phyloP scores from a whole-genome alignment of 2,329 filamentous ascomycete genomes.

The Neurospora crassa region DNA sequence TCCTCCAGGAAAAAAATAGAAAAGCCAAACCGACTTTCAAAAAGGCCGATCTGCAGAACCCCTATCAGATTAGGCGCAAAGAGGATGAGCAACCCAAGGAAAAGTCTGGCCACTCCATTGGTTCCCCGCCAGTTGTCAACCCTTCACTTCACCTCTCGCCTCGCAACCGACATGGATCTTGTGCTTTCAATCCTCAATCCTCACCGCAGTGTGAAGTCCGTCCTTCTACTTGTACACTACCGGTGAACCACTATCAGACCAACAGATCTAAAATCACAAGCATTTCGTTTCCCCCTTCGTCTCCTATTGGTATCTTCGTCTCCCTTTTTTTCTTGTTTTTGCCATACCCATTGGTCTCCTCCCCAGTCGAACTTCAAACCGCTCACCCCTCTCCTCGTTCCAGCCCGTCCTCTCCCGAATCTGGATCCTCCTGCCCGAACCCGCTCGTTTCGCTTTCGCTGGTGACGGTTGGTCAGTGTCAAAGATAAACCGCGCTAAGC shows the following conservation, averaged over 20 bases:
- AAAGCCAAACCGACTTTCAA: not conserved
- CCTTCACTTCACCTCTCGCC: not conserved
- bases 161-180: not conserved
- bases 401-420: not conserved
- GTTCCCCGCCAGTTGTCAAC: not conserved
- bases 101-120: not conserved
- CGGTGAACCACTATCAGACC: not conserved
- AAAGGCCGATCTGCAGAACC: not conserved
- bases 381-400: not conserved
- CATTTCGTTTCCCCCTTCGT: not conserved
- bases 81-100: not conserved
- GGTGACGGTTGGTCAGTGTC: not conserved
- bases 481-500: not conserved
- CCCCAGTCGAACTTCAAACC: not conserved
- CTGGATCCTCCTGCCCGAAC: not conserved
- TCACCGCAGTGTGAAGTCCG: not conserved
- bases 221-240: not conserved
- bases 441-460: not conserved
- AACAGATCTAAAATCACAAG: not conserved
- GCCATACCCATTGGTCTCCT: not conserved
- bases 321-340: not conserved
- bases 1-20: not conserved
- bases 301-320: not conserved
- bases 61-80: not conserved
- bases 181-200: not conserved